phyloP scores from a whole-genome alignment of 768 basidiomycete genomes.

The Infundibulicybe gibba region DNA sequence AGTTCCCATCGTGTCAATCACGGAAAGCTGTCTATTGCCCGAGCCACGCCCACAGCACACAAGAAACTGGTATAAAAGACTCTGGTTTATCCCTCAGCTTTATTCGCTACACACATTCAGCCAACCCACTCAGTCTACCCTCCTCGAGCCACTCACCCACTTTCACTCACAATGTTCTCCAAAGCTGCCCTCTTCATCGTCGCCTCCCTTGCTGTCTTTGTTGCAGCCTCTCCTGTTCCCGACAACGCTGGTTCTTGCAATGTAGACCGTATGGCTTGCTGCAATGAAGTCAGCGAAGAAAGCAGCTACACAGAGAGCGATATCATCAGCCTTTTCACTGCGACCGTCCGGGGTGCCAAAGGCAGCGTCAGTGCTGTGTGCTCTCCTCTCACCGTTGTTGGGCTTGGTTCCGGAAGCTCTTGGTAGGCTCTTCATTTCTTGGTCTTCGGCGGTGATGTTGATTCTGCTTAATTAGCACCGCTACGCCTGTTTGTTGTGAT shows the following conservation, averaged over 20 bases:
- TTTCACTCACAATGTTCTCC: constrained; percentile 4
- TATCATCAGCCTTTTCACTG: background rate
- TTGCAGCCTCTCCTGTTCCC: background rate
- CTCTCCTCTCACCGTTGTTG: background rate
- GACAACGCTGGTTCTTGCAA: background rate
- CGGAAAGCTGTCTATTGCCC: no score
- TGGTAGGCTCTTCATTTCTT: background rate
- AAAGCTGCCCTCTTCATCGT: constrained; percentile 2
- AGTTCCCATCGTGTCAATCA: no score
- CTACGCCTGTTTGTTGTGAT: constrained; percentile 2
- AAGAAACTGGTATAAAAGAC: no score
- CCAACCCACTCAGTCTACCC: background rate
- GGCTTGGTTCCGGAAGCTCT: background rate
- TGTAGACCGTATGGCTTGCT: constrained; percentile 1
- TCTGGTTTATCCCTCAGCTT: background rate
- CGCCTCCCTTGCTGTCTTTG: constrained; percentile 1
- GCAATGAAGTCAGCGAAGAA: background rate
- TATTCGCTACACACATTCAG: background rate
- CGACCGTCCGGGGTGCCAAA: background rate
- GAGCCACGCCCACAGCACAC: no score
- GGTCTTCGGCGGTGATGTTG: background rate
- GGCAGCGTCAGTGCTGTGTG: background rate
- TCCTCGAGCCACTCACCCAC: background rate
- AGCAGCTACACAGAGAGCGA: background rate
- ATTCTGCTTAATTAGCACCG: background rate